These are phyloP conservation scores for Russula olivacea DNA, from an alignment of 768 basidiomycete species.

Conservation along the genomic window DNA sequence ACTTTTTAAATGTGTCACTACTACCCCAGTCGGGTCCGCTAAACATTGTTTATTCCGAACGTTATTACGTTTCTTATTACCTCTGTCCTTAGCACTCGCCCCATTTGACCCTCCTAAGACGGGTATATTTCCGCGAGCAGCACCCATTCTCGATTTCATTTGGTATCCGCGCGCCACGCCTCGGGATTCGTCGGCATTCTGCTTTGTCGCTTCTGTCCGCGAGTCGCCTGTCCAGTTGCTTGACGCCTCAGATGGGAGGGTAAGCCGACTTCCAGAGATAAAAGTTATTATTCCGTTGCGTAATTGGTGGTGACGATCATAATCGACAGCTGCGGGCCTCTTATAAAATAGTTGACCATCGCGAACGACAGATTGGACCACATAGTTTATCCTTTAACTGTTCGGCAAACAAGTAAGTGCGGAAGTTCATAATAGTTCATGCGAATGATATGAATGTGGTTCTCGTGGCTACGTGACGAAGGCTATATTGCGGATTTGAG, in stretches of 20 bases:
- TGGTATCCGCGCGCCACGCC: constrained; percentile 82
- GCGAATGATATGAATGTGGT: background rate
- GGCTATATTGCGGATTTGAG: constrained; percentile 84
- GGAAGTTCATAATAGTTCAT: background rate
- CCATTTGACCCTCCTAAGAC: constrained; percentile 12
- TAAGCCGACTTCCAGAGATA: constrained; percentile 33
- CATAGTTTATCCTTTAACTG: constrained; percentile 76
- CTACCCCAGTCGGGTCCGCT: constrained; percentile 6
- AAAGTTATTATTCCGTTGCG: background rate
- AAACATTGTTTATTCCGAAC: background rate
- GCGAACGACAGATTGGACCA: constrained; percentile 87
- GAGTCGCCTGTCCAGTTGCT: constrained; percentile 83
- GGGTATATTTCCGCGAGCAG: constrained; percentile 43
- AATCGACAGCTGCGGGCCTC: constrained; percentile 72
- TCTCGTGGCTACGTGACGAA: constrained; percentile 28
- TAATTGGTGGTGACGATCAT: background rate
- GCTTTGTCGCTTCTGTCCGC: constrained; percentile 77
- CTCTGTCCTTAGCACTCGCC: background rate
- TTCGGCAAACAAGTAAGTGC: constrained; percentile 54
- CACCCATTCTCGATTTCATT: constrained; percentile 67
- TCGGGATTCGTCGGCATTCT: constrained; percentile 57
- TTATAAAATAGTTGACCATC: constrained; percentile 87
- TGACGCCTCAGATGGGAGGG: constrained; percentile 72
- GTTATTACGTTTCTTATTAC: background rate
- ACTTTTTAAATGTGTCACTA: constrained; percentile 1